phyloP scores from a whole-genome alignment of 2,329 filamentous ascomycete species.

The Epicoccum sorghinum region DNA sequence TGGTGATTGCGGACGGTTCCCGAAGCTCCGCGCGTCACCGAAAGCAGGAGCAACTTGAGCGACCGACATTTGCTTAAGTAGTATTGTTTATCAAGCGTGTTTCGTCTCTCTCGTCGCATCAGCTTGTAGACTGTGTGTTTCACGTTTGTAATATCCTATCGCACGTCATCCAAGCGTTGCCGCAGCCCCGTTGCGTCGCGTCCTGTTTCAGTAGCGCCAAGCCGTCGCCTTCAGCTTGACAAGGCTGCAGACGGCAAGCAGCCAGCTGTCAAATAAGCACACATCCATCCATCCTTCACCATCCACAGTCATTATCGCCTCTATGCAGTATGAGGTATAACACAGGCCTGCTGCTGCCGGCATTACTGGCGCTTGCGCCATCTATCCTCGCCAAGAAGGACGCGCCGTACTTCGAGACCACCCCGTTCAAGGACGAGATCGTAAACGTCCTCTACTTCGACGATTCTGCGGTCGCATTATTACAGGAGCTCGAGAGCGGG shows the following conservation, averaged over 20 bases:
- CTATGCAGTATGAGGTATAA: slow-evolving; percentile 49
- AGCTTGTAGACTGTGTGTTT: not conserved
- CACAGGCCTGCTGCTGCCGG: slow-evolving; percentile 54
- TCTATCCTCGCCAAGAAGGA: slow-evolving; percentile 55
- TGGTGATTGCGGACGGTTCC: slow-evolving; percentile 5
- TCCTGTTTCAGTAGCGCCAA: slow-evolving; percentile 43
- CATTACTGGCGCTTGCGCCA: slow-evolving; percentile 56
- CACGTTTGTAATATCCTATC: slow-evolving; percentile 33
- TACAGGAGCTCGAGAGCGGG: slow-evolving; percentile 68
- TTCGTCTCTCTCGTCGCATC: not conserved
- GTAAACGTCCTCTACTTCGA: slow-evolving; percentile 85
- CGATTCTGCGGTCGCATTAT: slow-evolving; percentile 80
- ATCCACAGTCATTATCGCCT: slow-evolving; percentile 25
- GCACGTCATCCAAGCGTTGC: slow-evolving; percentile 20
- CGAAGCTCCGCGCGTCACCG: slow-evolving; percentile 12
- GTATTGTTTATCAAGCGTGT: not conserved
- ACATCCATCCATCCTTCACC: slow-evolving; percentile 23
- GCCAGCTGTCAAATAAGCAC: slow-evolving; percentile 44
- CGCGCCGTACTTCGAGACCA: slow-evolving; percentile 69
- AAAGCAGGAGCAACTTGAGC: not conserved
- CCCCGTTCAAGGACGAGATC: slow-evolving; percentile 70
- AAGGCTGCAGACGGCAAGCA: slow-evolving; percentile 41
- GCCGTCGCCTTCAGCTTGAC: slow-evolving; percentile 34
- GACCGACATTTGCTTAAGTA: not conserved
- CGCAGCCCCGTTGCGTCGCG: slow-evolving; percentile 31